Conservation (phyloP, 148 eudicot genomes). For the Limonium bicolor region DNA sequence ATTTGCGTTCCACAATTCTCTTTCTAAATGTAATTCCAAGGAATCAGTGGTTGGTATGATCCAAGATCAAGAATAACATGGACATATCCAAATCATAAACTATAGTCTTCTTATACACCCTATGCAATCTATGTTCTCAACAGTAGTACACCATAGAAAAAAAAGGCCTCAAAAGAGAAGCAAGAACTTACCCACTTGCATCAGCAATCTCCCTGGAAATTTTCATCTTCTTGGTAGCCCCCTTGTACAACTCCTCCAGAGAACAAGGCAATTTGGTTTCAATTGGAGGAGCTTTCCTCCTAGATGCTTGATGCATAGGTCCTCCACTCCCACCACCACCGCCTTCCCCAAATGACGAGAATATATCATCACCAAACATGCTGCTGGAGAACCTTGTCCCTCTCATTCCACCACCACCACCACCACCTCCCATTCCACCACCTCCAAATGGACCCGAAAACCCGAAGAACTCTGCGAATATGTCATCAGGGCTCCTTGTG, state of each 20-base stretch:
- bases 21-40: too few relatives aligned
- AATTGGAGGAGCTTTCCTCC: constrained; percentile 29
- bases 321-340: constrained; percentile 21
- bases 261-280: constrained; percentile 24
- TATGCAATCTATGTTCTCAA: background rate
- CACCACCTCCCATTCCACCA: constrained; percentile 16
- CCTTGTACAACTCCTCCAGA: constrained; percentile 35
- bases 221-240: constrained; percentile 36
- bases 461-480: constrained; percentile 66
- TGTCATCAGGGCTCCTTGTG: constrained; percentile 52
- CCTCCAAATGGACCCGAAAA: constrained; percentile 41
- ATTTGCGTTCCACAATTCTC: too few relatives aligned
- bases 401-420: constrained; percentile 22
- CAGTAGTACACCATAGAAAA: background rate
- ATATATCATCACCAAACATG: constrained; percentile 33
- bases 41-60: too few relatives aligned
- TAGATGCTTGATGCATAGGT: constrained; percentile 20
- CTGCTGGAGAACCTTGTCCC: constrained; percentile 24
- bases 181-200: constrained; percentile 22
- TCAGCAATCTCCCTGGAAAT: constrained; percentile 28
- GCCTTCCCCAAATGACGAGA: constrained; percentile 22
- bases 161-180: background rate
- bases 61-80: too few relatives aligned
- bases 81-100: background rate
- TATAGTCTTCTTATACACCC: background rate